A percentile compares a stretch with the other conserved stretches of the same genome.
Conservation (phyloP, 441 rosid genomes). For the Francoa sonchifolia region DNA sequence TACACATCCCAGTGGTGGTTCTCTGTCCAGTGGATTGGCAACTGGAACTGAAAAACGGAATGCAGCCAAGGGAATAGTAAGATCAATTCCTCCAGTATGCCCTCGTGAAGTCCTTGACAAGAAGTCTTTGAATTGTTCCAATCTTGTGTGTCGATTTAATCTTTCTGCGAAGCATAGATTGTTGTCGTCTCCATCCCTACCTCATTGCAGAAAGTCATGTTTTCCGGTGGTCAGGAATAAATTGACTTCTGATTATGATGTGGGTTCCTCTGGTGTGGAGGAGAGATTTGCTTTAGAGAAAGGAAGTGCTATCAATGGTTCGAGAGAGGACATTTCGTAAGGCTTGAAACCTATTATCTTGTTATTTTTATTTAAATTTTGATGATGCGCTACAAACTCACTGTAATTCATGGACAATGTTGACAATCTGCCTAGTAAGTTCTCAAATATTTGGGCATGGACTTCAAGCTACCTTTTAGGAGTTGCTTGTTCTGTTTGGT, state of each 20-base stretch:
- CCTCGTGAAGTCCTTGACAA: conserved; percentile 9
- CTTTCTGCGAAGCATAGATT: conserved; percentile 15
- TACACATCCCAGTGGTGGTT: conserved; percentile 26
- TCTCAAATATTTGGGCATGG: no score
- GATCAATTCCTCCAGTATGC: conserved; percentile 13
- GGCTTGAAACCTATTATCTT: conserved; percentile 16
- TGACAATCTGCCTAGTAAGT: no score
- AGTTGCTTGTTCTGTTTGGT: not conserved
- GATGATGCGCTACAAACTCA: not conserved
- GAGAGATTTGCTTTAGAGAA: conserved; percentile 22
- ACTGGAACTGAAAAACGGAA: conserved; percentile 17
- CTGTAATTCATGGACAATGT: not conserved
- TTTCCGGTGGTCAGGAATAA: conserved; percentile 22
- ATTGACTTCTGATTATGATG: conserved; percentile 30
- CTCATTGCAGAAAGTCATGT: conserved; percentile 20
- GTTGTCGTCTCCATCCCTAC: conserved; percentile 21
- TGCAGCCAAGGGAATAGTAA: conserved; percentile 6
- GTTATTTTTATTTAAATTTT: not conserved
- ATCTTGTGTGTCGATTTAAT: conserved; percentile 14
- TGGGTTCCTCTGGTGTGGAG: conserved; percentile 26
- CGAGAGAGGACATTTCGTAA: conserved; percentile 33
- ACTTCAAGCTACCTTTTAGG: no score
- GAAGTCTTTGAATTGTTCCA: conserved; percentile 12
- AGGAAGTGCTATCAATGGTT: conserved; percentile 17
- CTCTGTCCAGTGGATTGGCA: conserved; percentile 24